Evolutionary conservation across 345 rosid genomes (phyloP).

Genomic region (Boechera divaricarpa): DNA sequence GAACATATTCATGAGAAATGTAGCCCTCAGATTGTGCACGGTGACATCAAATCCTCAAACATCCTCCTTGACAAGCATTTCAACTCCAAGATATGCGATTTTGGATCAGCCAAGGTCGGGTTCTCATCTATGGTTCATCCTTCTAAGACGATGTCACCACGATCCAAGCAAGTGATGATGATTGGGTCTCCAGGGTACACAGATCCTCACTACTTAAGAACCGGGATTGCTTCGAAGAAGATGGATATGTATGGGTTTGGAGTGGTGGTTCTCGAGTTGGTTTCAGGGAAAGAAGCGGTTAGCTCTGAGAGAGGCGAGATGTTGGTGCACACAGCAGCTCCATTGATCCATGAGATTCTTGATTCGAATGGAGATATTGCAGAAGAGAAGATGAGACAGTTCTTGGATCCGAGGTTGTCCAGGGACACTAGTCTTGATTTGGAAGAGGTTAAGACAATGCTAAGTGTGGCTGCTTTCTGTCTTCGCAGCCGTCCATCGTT

Average conservation of each 20-base stretch:
- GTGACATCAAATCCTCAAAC: slow-evolving; percentile 84
- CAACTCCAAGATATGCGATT: slow-evolving; percentile 86
- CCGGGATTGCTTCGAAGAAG: slow-evolving; percentile 82
- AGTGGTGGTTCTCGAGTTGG: slow-evolving; percentile 72
- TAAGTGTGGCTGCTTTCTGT: slow-evolving; percentile 58
- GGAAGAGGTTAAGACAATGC: slow-evolving; percentile 64
- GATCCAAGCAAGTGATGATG: slow-evolving; percentile 63
- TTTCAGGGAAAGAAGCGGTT: slow-evolving; percentile 79
- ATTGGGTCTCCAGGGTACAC: slow-evolving; percentile 91
- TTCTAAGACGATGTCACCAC: slow-evolving; percentile 34
- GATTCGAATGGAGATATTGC: slow-evolving; percentile 11
- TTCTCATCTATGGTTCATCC: slow-evolving; percentile 70
- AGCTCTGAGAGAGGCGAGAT: slow-evolving; percentile 62
- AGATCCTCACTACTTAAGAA: slow-evolving; percentile 82
- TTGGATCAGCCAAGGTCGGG: slow-evolving; percentile 85
- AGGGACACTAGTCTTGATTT: slow-evolving; percentile 53
- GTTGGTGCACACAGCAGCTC: slow-evolving; percentile 53
- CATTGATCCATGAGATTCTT: slow-evolving; percentile 41
- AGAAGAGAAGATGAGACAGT: slow-evolving; percentile 42
- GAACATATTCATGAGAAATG: slow-evolving; percentile 81
- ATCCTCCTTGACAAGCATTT: slow-evolving; percentile 68
- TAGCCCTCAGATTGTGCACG: slow-evolving; percentile 75
- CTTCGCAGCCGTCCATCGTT: slow-evolving; percentile 55
- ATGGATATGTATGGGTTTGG: slow-evolving; percentile 87
- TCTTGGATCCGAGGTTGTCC: slow-evolving; percentile 66